Base-by-base conservation (phyloP, 768 basidiomycete species). In the Termitomyces sp. region DNA sequence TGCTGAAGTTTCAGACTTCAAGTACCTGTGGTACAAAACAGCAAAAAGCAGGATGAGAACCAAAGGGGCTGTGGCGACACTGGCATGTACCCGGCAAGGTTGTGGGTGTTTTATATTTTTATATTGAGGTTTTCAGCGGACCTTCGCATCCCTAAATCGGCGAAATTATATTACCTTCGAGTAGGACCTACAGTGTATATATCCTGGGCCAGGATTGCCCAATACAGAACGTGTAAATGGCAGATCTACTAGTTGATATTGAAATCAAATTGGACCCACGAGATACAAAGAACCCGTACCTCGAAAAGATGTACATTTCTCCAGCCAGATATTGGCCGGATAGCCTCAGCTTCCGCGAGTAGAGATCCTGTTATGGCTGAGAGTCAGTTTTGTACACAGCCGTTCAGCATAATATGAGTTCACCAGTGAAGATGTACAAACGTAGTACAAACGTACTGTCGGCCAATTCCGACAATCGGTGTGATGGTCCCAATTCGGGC, bases 201-300 rank as follows among this genome's bases (percentile, higher is more conserved):
- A n/a, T 72, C 53, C 38, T 65, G 65, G 3, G 70, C 67, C 74
- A 74, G 74, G 4, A 73, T 13, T 9, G 68, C 57, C 76, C 78
- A 80, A 60, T 18, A 24, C 22, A 54, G 16, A 76, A 80, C 18
- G 71, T 46, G 20, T 36, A 57, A 22, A 20, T 48, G 45, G 9
- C 42, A 48, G 33, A 48, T 57, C 33, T 32, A 28, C 28, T 28
- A 28, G 28, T 28, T 3, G 9, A 46, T 39, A 16, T 36, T 22
- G 5, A 54, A 54, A 54, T 56, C 18, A 20, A 57, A 11, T 48
- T 38, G 45, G 57, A 58, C 42, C 22, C 28, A 58, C 46, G 12
- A 32, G n/a, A n/a, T 49, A 24, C 36, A 58, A 57, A 57, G 56
- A 36, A 22, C 36, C 8, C 56, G 35, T 12, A 38, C 36, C 18